Evolutionary conservation across 2,329 filamentous ascomycete genomes (phyloP), one percentile per base, ranked within the genome.

Genomic region (Penicillium sp.): DNA sequence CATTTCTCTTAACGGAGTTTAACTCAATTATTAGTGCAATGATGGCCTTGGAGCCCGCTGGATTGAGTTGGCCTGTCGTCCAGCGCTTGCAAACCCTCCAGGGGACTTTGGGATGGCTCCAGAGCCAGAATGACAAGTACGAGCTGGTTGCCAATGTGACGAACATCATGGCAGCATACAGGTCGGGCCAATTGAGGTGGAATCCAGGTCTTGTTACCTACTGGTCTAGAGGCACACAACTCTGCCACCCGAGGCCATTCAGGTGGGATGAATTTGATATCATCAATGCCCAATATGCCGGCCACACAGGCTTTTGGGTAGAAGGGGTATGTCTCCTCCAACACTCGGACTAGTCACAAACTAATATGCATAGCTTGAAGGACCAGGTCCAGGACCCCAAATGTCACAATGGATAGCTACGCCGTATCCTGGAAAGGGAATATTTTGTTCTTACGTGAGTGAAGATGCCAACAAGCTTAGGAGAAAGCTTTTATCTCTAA

Each of bases 201-300:
- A 54, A 15, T 19, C 25, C 38, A 4, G 38, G 29, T 2, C 50
- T 58, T 27, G 51, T 55, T 15, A 58, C 55, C 21, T 58, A 58
- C 21, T 55, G 50, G 55, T 45, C 51, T n/a, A 36, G 39, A 9
- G 55, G 55, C 19, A 6, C 10, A 3, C 44, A 39, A 17, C 17
- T 58, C n/a, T 58, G 29, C 4, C 21, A 55, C 7, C 52, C 52
- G 6, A 33, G 52, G 5, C 35, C 52, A 13, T 49, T 49, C 35
- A 10, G 10, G 10, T 49, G 43, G 42, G 15, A 41, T 7, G 43
- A 54, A 21, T 49, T 29, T n/a, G 8, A 49, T 9, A 2, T 38
- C 23, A 27, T 49, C 35, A 41, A n/a, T 31, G 33, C 10, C 12
- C 4, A 52, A 33, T 15, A 43, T 42, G n/a, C 5, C 2, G 49